Percentiles rank a stretch among this genome's conserved stretches.
Evolutionary conservation across 495 filamentous ascomycete species (phyloP).

Genomic region (Parathielavia appendiculata): DNA sequence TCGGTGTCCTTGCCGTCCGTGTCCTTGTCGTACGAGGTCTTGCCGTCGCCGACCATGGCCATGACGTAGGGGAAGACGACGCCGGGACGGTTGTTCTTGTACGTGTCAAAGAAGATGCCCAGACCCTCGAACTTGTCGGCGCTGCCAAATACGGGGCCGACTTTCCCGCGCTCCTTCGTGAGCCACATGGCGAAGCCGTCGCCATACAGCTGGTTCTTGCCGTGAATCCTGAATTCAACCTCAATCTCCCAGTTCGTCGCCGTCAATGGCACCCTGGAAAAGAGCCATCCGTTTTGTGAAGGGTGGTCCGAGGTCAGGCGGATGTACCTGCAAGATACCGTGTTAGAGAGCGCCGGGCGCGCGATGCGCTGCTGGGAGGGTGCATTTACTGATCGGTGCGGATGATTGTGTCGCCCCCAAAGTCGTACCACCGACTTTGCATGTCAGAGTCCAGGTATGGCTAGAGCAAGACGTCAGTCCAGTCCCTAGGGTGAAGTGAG

Average conservation of each 20-base stretch:
- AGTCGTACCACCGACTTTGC: slow-evolving; percentile 99
- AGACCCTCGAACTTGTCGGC: slow-evolving; percentile 89
- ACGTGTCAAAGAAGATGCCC: slow-evolving; percentile 97
- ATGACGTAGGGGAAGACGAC: slow-evolving; percentile 96
- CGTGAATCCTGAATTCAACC: slow-evolving; percentile 86
- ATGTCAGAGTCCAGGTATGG: slow-evolving; percentile 97
- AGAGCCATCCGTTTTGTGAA: slow-evolving; percentile 87
- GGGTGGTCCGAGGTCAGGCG: slow-evolving; percentile 86
- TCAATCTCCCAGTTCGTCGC: slow-evolving; percentile 99
- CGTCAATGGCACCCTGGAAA: slow-evolving; percentile 87
- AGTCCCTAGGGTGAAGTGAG: neutral
- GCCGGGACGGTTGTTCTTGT: slow-evolving; percentile 98
- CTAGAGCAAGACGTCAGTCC: slow-evolving; percentile 29
- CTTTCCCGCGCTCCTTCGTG: slow-evolving; percentile 80
- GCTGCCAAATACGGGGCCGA: slow-evolving; percentile 83
- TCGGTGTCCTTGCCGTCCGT: slow-evolving; percentile 94
- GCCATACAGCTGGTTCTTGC: slow-evolving; percentile 74
- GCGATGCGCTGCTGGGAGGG: neutral
- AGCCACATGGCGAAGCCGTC: slow-evolving; percentile 99
- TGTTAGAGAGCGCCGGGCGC: neutral
- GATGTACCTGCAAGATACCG: slow-evolving; percentile 60
- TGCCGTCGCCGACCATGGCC: slow-evolving; percentile 94
- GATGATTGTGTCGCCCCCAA: slow-evolving; percentile 91
- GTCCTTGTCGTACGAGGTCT: slow-evolving; percentile 84
- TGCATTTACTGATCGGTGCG: slow-evolving; percentile 76